phyloP scores from a whole-genome alignment of 2,329 filamentous ascomycete genomes.

The Aspergillus sclerotialis region DNA sequence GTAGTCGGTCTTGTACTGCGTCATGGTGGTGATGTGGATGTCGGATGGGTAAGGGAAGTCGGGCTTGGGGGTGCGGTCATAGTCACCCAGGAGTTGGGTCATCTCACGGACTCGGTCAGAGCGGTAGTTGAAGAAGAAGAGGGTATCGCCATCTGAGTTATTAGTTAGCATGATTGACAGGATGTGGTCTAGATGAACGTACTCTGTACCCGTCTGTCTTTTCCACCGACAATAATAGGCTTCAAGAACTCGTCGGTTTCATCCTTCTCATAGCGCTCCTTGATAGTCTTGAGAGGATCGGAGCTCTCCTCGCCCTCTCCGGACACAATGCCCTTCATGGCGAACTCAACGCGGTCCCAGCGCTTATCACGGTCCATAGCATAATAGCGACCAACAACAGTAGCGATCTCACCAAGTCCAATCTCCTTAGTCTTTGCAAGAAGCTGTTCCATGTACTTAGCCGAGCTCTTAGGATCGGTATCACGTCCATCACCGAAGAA shows the following conservation, averaged over 20 bases:
- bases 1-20: constrained; percentile 93
- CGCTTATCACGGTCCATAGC: constrained; percentile 99
- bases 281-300: constrained; percentile 80
- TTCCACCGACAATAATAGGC: constrained; percentile 88
- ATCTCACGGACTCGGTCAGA: constrained; percentile 96
- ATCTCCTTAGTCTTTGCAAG: constrained; percentile 75
- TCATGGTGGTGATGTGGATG: constrained; percentile 88
- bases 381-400: constrained; percentile 92
- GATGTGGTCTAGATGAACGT: background rate
- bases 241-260: constrained; percentile 98
- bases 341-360: constrained; percentile 91
- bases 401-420: constrained; percentile 79
- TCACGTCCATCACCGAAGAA: constrained; percentile 98
- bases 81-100: constrained; percentile 84
- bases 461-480: constrained; percentile 91
- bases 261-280: constrained; percentile 76
- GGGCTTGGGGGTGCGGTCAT: constrained; percentile 82
- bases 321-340: constrained; percentile 74
- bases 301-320: constrained; percentile 81
- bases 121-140: constrained; percentile 99
- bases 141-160: constrained; percentile 69
- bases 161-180: constrained; percentile 12
- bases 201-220: constrained; percentile 80
- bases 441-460: constrained; percentile 80
- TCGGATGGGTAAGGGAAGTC: constrained; percentile 94